Base-by-base conservation (phyloP, 2,329 filamentous ascomycete genomes). In the Fusarium algeriense region DNA sequence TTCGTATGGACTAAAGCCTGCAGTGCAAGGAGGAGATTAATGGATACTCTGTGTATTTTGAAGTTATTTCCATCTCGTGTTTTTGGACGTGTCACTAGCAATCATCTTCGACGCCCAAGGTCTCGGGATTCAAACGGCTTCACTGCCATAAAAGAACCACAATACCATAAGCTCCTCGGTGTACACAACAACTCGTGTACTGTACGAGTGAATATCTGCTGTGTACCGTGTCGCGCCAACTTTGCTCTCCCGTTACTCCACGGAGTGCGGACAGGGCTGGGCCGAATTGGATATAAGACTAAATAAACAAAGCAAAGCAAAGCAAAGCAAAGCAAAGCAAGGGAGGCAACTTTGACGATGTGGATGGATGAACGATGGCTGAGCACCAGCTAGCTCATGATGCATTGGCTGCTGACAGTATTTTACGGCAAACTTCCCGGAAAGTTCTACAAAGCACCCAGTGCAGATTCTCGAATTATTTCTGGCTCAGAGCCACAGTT, bases 391-490 rank as follows among this genome's bases (percentile, higher is more conserved):
- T 30, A 30, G 57, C 26, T 45, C 38, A 50, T 49, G 48, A 56
- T 65, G 54, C 58, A 54, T 55, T n/a, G 32, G 40, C n/a, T 46
- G 64, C 59, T 65, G 64, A 71, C 64, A 57, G 45, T 49, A 64
- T 30, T 44, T 45, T 48, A 30, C 48, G 64, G 54, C 67, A 40
- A 46, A 55, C 37, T 35, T 43, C 41, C 52, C 45, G 50, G 34
- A 67, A 70, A 70, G 55, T 49, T 67, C 61, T 44, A 45, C 48
- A 38, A 19, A n/a, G 28, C 35, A 32, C 34, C 41, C 44, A 62
- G 23, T 69, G 48, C 48, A 40, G 30, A 50, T 48, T 30, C 35
- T 32, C 23, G 19, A 17, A 43, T 26, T 23, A 35, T 46, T 40
- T 35, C 30, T 34, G 41, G 58, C 58, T 44, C 13, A 28, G 46